Base-by-base conservation (phyloP, 2,329 filamentous ascomycete species). In the Pseudogymnoascus sp. region DNA sequence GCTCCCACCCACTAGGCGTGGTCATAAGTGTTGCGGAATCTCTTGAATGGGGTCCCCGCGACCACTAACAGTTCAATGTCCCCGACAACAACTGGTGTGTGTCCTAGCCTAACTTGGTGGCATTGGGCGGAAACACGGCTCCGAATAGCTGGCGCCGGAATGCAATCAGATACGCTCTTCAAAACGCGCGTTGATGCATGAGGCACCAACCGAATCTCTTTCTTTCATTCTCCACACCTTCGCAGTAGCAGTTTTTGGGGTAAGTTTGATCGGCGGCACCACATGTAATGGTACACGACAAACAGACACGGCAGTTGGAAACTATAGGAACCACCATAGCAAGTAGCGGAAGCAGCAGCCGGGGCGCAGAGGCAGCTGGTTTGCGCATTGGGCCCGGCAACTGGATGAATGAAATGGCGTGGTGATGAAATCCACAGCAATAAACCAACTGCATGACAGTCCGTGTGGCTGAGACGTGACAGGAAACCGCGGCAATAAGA, bases 361-460 rank as follows among this genome's bases (percentile, higher is more conserved):
- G 51, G 34, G 34, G 51, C 10, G 11, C 16, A 57, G 51, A 57
- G 29, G 5, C 16, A 21, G 12, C n/a, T 18, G 16, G 16, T n/a
- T 57, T 18, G 10, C 51, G 16, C 29, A 34, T 34, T 51, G 29
- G 51, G 29, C 29, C 51, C 29, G 12, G 21, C 42, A 47, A 16
- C 47, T 57, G 10, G 29, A 21, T 57, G 51, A 18, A 21, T 57
- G 51, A 34, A 57, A 57, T 57, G 29, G 51, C 51, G 51, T 57
- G 18, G 29, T 57, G 51, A 57, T 36, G 29, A 21, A 57, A 57
- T 57, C 29, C 51, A 57, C 51, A 12, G 29, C 29, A 57, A 57
- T 57, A 57, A 34, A 57, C 26, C 47, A 54, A 57, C 51, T 34
- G 51, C 51, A 57, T 57, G 51, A 57, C 51, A 57, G 51, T 57